Evolutionary conservation across 208 protist species (phyloP).

Genomic region (Kentomonas sorsogonicus): DNA sequence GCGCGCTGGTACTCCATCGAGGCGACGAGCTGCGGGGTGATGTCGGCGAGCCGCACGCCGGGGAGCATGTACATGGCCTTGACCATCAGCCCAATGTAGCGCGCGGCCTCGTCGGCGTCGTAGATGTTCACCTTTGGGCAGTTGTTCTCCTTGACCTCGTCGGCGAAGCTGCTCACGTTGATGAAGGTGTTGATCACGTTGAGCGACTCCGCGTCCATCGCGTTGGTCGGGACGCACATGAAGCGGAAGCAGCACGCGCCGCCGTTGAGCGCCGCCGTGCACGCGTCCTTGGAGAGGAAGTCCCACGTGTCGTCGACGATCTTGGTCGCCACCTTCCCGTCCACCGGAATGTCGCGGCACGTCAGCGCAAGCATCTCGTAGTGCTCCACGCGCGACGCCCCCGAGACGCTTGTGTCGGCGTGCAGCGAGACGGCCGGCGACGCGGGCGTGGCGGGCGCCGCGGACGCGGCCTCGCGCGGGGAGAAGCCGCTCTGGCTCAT

Average conservation of each 20-base stretch:
- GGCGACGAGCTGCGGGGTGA: conserved; percentile 59
- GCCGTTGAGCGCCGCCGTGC: conserved; percentile 41
- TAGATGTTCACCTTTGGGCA: conserved; percentile 65
- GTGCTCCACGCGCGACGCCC: conserved; percentile 48
- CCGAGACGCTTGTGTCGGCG: conserved; percentile 14
- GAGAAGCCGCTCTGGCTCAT: conserved; percentile 5
- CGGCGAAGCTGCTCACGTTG: conserved; percentile 66
- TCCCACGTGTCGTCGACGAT: conserved; percentile 66
- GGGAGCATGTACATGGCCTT: conserved; percentile 90
- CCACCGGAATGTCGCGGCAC: conserved; percentile 31
- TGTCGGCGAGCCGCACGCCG: conserved; percentile 34
- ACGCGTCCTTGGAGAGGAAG: conserved; percentile 47
- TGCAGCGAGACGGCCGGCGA: conserved; percentile 11
- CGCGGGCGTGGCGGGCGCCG: conserved; percentile 7
- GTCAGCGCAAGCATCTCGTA: conserved; percentile 76
- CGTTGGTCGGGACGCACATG: conserved; percentile 36
- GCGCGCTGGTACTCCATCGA: conserved; percentile 75
- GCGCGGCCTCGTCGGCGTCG: conserved; percentile 29
- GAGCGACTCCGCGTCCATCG: conserved; percentile 39
- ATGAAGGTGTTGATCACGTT: conserved; percentile 59
- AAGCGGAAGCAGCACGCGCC: conserved; percentile 79
- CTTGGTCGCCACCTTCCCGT: conserved; percentile 23
- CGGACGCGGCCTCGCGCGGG: conserved; percentile 9
- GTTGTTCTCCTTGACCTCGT: conserved; percentile 80
- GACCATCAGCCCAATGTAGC: conserved; percentile 76